Evolutionary conservation across 306 rosid genomes (phyloP).

Genomic region (Cucumis hystrix): DNA sequence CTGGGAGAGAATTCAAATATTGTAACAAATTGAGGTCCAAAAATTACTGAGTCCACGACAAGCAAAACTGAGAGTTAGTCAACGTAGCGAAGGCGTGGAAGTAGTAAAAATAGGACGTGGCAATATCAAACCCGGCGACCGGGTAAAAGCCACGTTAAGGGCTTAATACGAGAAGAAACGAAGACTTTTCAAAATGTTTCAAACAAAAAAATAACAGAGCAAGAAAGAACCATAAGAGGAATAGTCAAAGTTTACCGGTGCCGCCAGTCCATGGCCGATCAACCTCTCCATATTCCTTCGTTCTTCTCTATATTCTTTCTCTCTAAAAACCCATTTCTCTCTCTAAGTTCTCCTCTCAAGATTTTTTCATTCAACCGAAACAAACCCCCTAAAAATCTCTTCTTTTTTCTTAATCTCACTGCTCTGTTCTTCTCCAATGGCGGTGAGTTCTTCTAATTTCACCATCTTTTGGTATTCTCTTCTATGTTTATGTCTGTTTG

Average conservation of each 20-base stretch:
- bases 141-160: not conserved
- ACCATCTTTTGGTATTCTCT: not conserved
- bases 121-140: not conserved
- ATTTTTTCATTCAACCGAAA: not conserved
- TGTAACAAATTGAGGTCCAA: not conserved
- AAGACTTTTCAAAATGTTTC: slow-evolving; percentile 2
- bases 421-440: not conserved
- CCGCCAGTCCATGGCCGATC: slow-evolving; percentile 1
- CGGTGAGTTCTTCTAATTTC: not conserved
- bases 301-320: not conserved
- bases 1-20: not conserved
- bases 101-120: not conserved
- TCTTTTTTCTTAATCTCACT: not conserved
- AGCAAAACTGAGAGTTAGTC: not conserved
- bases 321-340: not conserved
- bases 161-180: not conserved
- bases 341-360: not conserved
- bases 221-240: not conserved
- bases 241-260: not conserved
- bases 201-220: not conserved
- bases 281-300: not conserved
- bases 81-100: not conserved
- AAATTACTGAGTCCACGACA: not conserved
- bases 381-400: not conserved
- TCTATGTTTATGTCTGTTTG: not conserved